Evolutionary conservation across 1,139 yeast species (phyloP).

Genomic region (Spathaspora sp.): DNA sequence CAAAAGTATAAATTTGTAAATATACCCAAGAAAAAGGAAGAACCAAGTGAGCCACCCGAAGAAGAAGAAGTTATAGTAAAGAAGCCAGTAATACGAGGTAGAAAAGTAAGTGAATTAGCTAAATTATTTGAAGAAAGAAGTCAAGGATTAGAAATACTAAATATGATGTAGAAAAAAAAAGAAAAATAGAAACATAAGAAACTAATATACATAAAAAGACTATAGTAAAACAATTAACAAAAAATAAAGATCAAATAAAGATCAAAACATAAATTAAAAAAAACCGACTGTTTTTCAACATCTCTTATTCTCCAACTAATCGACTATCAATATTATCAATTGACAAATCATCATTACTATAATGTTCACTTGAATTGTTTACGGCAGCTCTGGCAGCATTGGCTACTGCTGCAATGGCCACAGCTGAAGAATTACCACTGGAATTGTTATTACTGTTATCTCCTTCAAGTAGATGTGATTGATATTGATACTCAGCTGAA

Average conservation of each 20-base stretch:
- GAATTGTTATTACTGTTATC: constrained; percentile 20
- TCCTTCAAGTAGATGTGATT: constrained; percentile 22
- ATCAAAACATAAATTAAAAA: not conserved
- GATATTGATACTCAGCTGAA: constrained; percentile 35
- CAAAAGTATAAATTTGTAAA: constrained; percentile 35
- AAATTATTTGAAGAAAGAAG: constrained; percentile 56
- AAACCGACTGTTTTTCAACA: not conserved
- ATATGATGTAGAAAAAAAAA: constrained; percentile 25
- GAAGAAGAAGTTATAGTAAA: constrained; percentile 1
- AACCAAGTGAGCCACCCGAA: not conserved
- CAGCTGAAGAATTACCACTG: constrained; percentile 28
- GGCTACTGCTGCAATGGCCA: constrained; percentile 47
- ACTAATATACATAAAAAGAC: too few species aligned
- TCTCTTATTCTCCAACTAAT: constrained; percentile 41
- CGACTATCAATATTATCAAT: constrained; percentile 51
- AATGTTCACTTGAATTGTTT: constrained; percentile 27
- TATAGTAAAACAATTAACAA: not conserved
- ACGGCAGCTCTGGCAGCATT: constrained; percentile 38
- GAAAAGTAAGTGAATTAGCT: constrained; percentile 57
- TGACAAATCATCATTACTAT: constrained; percentile 32
- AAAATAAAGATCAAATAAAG: not conserved
- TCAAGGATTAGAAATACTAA: constrained; percentile 50
- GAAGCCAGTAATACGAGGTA: constrained; percentile 51
- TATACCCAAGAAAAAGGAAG: not conserved
- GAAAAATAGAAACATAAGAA: too few species aligned